These are phyloP conservation scores for Avena eriantha DNA, from an alignment of 176 grass and related monocot species.

Conservation along the genomic window DNA sequence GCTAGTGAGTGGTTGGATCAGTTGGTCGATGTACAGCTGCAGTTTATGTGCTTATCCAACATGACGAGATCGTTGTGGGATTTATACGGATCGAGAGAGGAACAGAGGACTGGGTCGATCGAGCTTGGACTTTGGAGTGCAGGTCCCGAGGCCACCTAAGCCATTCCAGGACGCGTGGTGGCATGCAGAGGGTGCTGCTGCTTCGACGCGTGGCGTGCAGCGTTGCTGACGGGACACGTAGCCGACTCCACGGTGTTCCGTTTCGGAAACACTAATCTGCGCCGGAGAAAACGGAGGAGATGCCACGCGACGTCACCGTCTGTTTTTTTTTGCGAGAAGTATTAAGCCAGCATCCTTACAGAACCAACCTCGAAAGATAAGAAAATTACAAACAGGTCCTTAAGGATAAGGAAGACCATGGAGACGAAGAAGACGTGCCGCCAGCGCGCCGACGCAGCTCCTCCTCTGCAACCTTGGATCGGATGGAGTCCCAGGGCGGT, in stretches of 20 bases:
- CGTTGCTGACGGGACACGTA: not conserved
- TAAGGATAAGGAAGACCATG: too few species aligned
- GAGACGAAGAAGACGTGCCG: too few species aligned
- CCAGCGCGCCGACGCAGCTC: too few species aligned
- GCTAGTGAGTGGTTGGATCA: not conserved
- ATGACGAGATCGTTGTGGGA: not conserved
- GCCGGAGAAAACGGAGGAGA: too few species aligned
- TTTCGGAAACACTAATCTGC: not conserved
- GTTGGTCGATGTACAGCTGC: not conserved
- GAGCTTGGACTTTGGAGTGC: not conserved
- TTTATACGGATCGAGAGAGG: not conserved
- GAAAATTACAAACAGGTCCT: too few species aligned
- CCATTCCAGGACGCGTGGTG: not conserved
- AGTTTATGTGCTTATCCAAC: not conserved
- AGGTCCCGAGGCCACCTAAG: constrained; percentile 11
- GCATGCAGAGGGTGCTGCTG: not conserved
- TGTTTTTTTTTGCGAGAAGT: too few species aligned
- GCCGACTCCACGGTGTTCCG: not conserved
- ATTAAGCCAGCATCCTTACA: too few species aligned
- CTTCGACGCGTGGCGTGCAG: not conserved
- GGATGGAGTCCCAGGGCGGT: too few species aligned
- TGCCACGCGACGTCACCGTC: too few species aligned
- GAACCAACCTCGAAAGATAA: too few species aligned
- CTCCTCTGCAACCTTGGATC: too few species aligned
- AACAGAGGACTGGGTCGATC: not conserved